A percentile compares a stretch with the other conserved stretches of the same genome.
Evolutionary conservation across 805 yeast genomes (phyloP).

Genomic region (Pichia thaimueangensis): DNA sequence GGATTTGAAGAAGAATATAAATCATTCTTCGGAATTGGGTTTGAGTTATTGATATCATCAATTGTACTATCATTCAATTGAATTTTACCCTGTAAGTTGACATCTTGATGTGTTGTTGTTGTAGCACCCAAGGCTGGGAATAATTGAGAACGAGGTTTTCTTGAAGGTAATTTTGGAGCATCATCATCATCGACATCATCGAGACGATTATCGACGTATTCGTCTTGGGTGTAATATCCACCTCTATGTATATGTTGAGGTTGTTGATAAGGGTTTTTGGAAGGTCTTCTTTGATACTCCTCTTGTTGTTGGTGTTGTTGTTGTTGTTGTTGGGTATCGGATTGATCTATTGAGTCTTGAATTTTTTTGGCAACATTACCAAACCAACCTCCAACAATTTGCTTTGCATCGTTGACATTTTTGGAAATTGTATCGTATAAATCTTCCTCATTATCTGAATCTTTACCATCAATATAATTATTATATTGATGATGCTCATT

Average conservation of each 20-base stretch:
- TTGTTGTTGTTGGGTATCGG: neutral
- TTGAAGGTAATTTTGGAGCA: slow-evolving; percentile 8
- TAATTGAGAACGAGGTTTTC: slow-evolving; percentile 17
- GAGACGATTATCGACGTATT: neutral
- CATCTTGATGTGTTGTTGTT: neutral
- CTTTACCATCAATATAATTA: slow-evolving; percentile 19
- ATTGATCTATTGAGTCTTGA: slow-evolving; percentile 17
- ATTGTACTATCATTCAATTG: slow-evolving; percentile 20
- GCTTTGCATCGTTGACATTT: slow-evolving; percentile 76
- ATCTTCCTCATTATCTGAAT: slow-evolving; percentile 38
- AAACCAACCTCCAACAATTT: slow-evolving; percentile 74
- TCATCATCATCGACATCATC: neutral
- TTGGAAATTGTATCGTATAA: slow-evolving; percentile 57
- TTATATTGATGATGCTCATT: neutral
- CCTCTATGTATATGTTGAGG: slow-evolving; percentile 1
- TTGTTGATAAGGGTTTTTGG: slow-evolving; percentile 7
- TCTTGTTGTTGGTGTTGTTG: neutral
- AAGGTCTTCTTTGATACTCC: slow-evolving; percentile 1
- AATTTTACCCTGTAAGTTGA: slow-evolving; percentile 12
- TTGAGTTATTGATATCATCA: slow-evolving; percentile 5
- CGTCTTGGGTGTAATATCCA: neutral
- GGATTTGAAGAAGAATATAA: slow-evolving; percentile 16
- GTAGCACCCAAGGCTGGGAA: slow-evolving; percentile 28
- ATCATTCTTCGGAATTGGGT: neutral
- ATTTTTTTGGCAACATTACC: slow-evolving; percentile 54